Evolutionary conservation across 768 basidiomycete genomes (phyloP).

Genomic region (Amanita brunnescens): DNA sequence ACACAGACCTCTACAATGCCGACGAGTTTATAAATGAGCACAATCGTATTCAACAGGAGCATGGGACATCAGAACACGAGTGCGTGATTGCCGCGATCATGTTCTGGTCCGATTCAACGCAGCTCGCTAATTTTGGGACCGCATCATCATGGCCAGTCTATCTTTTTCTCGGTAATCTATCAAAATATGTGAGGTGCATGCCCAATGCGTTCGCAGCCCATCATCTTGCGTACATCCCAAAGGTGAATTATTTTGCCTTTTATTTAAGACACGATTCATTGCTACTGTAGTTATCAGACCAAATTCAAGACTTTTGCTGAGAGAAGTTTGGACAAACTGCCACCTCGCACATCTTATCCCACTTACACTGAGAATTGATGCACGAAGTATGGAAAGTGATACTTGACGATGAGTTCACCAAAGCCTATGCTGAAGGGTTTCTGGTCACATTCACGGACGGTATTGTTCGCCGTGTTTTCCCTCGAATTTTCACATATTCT

Average conservation of each 20-base stretch:
- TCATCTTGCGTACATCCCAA: conserved; percentile 35
- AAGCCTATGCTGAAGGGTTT: conserved; percentile 25
- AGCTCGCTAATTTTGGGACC: no score
- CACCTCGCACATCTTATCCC: conserved; percentile 6
- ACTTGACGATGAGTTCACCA: conserved; percentile 24
- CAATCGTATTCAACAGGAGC: conserved; percentile 8
- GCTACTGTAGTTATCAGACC: conserved; percentile 19
- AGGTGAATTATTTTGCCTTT: conserved; percentile 15
- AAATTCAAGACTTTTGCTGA: conserved; percentile 14
- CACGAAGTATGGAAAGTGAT: conserved; percentile 24
- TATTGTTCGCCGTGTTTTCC: conserved; percentile 21
- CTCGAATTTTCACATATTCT: conserved; percentile 25
- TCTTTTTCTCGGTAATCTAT: background rate
- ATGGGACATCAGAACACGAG: conserved; percentile 5
- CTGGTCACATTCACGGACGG: conserved; percentile 22
- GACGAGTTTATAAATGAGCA: conserved; percentile 18
- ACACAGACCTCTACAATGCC: conserved; percentile 18
- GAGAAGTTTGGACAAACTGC: background rate
- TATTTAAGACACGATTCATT: background rate
- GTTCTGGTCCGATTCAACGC: conserved; percentile 1
- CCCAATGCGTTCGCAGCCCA: conserved; percentile 6
- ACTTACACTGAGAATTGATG: conserved; percentile 25
- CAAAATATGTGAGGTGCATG: conserved; percentile 2
- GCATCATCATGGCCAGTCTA: background rate
- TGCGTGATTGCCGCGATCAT: background rate